Evolutionary conservation across 2,329 filamentous ascomycete genomes (phyloP), one percentile per base, ranked within the genome.

Genomic region (Lachnellula cervina): DNA sequence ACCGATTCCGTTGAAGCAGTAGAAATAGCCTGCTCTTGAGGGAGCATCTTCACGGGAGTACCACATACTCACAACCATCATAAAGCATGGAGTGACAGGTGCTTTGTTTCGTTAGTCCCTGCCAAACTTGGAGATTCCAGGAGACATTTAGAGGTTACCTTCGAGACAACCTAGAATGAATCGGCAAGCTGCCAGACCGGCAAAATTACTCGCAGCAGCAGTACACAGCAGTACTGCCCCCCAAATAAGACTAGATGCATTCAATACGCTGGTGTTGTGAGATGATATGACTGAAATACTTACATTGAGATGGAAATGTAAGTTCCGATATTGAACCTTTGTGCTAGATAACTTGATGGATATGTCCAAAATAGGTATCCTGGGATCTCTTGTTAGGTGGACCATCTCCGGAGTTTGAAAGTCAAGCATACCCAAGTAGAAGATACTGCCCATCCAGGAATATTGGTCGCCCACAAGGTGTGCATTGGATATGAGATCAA

Each of bases 11-110:
- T 82, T 60, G 83, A 84, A 74, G 83, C 86, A 51, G 74, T 78
- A 71, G 86, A 87, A 88, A 52, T 86, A 77, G 2, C 78, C 79
- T 1, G 80, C 80, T 3, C 86, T 74, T 1, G 76, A 73, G 2
- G 81, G 82, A 69, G 88, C 84, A 66, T 88, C 84, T 52, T 76
- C 76, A 67, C 84, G 84, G 1, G 85, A 87, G 64, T 87, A 89
- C 84, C 85, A 88, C 70, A 86, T 82, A 5, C 75, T 80, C 2
- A 84, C 87, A 61, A 88, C 76, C 2, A 88, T 74, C 0, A 83
- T 81, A 62, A 87, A 88, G 0, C 83, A 83, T 0, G 86, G 86
- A 0, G 83, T 86, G 1, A 88, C 82, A 0, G 83, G 82, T 46
- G 80, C n/a, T n/a, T n/a, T n/a, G n/a, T n/a, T n/a, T n/a, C n/a